These are phyloP conservation scores for Podaxis rugospora DNA, from an alignment of 768 basidiomycete genomes.

Conservation along the genomic window DNA sequence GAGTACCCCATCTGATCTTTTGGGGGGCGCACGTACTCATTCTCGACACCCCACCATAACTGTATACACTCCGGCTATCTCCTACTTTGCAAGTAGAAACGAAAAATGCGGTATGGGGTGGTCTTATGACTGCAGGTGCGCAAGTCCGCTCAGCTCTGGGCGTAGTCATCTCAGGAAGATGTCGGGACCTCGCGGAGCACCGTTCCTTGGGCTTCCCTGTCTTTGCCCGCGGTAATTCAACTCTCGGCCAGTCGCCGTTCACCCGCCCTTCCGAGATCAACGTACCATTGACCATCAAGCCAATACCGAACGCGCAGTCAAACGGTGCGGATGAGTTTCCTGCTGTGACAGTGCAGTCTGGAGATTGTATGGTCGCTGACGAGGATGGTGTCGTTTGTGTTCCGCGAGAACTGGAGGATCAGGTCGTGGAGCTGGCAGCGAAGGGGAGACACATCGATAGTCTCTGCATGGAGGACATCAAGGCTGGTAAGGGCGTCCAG, in stretches of 20 bases:
- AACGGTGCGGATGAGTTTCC: slow-evolving; percentile 41
- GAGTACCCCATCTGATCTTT: slow-evolving; percentile 14
- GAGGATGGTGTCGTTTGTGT: slow-evolving; percentile 87
- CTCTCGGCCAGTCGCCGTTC: slow-evolving; percentile 82
- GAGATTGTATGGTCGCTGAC: slow-evolving; percentile 84
- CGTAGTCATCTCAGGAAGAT: slow-evolving; percentile 80
- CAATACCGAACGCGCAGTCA: neutral
- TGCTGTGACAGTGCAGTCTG: slow-evolving; percentile 56
- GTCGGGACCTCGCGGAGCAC: slow-evolving; percentile 81
- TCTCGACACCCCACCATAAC: neutral
- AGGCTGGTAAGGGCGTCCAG: slow-evolving; percentile 66
- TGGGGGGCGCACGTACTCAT: neutral
- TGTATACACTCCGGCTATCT: no score
- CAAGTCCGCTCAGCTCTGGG: slow-evolving; percentile 65
- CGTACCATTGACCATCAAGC: slow-evolving; percentile 49
- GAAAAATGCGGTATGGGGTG: slow-evolving; percentile 89
- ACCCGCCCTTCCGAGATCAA: slow-evolving; percentile 77
- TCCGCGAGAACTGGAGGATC: slow-evolving; percentile 44
- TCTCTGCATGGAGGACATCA: slow-evolving; percentile 70
- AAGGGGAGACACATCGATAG: slow-evolving; percentile 64
- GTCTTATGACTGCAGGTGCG: slow-evolving; percentile 86
- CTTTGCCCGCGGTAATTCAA: slow-evolving; percentile 78
- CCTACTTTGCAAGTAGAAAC: slow-evolving; percentile 36
- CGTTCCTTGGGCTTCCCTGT: slow-evolving; percentile 68
- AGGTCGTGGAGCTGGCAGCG: slow-evolving; percentile 56